A percentile compares a stretch with the other conserved stretches of the same genome.
Evolutionary conservation across 2,329 filamentous ascomycete genomes (phyloP).

Genomic region (Emericellopsis cladophorae): DNA sequence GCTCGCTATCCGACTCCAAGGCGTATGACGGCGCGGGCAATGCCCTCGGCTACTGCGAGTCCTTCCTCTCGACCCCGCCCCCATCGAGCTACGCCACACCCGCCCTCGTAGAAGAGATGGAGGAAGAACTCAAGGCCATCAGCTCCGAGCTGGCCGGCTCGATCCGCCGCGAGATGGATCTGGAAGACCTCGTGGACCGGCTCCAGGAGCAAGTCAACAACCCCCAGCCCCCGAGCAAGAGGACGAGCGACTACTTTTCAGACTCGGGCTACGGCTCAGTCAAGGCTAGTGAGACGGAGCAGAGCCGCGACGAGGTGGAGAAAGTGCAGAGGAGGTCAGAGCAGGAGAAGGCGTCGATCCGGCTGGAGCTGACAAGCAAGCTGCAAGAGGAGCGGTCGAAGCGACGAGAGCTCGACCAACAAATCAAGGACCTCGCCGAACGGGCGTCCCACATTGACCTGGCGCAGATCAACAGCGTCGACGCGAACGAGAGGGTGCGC

Average conservation of each 20-base stretch:
- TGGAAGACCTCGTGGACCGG: slow-evolving; percentile 86
- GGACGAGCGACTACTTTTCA: slow-evolving; percentile 96
- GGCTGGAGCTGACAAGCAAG: slow-evolving; percentile 73
- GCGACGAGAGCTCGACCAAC: slow-evolving; percentile 65
- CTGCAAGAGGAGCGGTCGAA: slow-evolving; percentile 75
- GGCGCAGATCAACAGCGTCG: slow-evolving; percentile 39
- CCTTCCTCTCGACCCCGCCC: slow-evolving; percentile 36
- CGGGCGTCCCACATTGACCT: slow-evolving; percentile 54
- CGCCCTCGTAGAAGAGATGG: slow-evolving; percentile 68
- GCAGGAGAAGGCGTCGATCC: slow-evolving; percentile 80
- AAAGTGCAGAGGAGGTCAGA: slow-evolving; percentile 73
- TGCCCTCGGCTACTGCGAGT: slow-evolving; percentile 36
- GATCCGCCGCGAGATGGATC: slow-evolving; percentile 88
- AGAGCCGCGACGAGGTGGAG: slow-evolving; percentile 60
- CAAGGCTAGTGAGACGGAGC: slow-evolving; percentile 57
- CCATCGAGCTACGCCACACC: slow-evolving; percentile 23
- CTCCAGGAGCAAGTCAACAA: slow-evolving; percentile 65
- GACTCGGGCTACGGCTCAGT: slow-evolving; percentile 85
- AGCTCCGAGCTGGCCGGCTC: slow-evolving; percentile 85
- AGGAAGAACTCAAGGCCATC: slow-evolving; percentile 88
- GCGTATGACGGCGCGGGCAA: slow-evolving; percentile 27
- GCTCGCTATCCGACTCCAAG: slow-evolving; percentile 19
- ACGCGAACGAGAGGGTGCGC: slow-evolving; percentile 50
- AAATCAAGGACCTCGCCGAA: slow-evolving; percentile 72
- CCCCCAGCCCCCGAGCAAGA: slow-evolving; percentile 45